Evolutionary conservation across 129 eudicot genomes (phyloP), one percentile per base, ranked within the genome.

Genomic region (Pulicaria dysenterica): DNA sequence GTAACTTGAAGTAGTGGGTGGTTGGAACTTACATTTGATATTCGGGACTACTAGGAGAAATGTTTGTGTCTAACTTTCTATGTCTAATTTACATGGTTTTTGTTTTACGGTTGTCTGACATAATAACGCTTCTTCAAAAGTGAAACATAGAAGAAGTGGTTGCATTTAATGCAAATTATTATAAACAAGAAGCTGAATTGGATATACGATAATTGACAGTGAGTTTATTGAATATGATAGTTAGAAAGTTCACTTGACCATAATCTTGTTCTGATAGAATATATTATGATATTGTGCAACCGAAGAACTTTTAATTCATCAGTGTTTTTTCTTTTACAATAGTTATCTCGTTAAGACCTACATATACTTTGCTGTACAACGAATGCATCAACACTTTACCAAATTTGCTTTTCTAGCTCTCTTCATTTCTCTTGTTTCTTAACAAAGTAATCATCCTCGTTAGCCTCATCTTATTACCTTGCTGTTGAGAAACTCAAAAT

Each of bases 1-100:
- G 37, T 6, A 57, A 47, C 53, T 19, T 43, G 0, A 3, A 15
- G 51, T 50, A 40, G 62, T 40, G 38, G 46, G 58, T 34, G 44
- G 46, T 74, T 63, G 64, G 65, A 56, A 14, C 50, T 24, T 64
- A 54, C 13, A 64, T 63, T 40, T 50, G 55, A 6, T 40, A n/a
- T 62, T 34, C 34, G 42, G 44, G 62, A 13, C 11, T 7, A 8
- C 38, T 49, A 39, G 42, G 42, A 50, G 24, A 42, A 62, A 12
- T 59, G 3, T 14, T 4, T 55, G 8, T 43, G 38, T 42, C 31
- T n/a, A n/a, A n/a, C n/a, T n/a, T n/a, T n/a, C n/a, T 57, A 4
- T 72, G 17, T 69, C 54, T 70, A 55, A 44, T 54, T 55, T 24
- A 38, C 19, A 40, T 14, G n/a, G 42, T 58, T 58, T 15, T 6